Conservation (phyloP, 2,329 filamentous ascomycete species). For the Fusarium sp. region DNA sequence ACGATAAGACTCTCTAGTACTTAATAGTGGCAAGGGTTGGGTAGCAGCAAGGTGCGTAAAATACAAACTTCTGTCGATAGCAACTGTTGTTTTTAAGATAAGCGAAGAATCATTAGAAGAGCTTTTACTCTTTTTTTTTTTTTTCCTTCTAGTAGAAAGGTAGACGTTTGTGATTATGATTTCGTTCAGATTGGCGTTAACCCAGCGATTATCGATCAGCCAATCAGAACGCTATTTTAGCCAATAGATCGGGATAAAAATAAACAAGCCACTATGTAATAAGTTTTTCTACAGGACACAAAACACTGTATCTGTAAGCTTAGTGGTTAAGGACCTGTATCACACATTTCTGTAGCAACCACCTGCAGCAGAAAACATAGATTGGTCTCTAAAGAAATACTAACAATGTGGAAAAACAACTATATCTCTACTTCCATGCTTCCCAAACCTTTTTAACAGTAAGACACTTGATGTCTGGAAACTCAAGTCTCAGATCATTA, state of each 20-base stretch:
- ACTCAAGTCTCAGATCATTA: neutral
- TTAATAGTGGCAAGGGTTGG: too few relatives aligned
- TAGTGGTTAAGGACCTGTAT: neutral
- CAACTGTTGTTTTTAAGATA: neutral
- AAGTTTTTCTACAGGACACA: neutral
- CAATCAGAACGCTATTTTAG: neutral
- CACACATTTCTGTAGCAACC: neutral
- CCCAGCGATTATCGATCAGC: neutral
- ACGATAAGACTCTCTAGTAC: neutral
- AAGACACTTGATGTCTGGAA: neutral
- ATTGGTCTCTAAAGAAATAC: neutral
- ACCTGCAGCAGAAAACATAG: too few relatives aligned
- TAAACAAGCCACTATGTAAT: neutral
- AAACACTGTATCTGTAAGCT: neutral
- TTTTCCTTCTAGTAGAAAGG: too few relatives aligned
- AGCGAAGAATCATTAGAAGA: too few relatives aligned
- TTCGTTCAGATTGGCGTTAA: neutral
- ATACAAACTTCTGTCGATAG: neutral
- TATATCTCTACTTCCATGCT: neutral
- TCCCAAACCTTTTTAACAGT: neutral
- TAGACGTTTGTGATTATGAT: too few relatives aligned
- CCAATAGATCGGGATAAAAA: neutral
- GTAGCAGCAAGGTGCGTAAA: neutral
- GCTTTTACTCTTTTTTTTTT: too few relatives aligned
- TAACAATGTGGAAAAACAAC: accelerated